Percentiles rank a stretch among this genome's conserved stretches.
phyloP scores from a whole-genome alignment of 208 protist genomes.

The Porcisia hertigi region DNA sequence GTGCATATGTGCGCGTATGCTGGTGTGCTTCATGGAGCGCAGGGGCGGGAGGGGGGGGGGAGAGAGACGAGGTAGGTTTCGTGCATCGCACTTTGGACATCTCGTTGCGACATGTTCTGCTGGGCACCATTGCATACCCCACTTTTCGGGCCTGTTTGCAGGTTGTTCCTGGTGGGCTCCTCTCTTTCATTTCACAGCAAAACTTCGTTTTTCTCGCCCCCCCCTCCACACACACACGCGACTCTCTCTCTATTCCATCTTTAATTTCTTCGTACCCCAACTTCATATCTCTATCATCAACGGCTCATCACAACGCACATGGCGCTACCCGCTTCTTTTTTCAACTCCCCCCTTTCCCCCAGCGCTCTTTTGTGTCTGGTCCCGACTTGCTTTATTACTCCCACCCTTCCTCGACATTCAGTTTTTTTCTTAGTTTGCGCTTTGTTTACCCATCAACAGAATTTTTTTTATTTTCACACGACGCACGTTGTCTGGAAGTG shows the following conservation, averaged over 20 bases:
- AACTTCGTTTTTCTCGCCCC: not conserved
- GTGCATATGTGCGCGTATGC: not conserved
- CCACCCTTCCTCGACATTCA: not conserved
- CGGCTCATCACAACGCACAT: not conserved
- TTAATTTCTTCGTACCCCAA: not conserved
- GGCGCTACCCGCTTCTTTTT: not conserved
- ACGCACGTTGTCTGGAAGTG: not conserved
- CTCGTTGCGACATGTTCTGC: not conserved
- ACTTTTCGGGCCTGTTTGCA: not conserved
- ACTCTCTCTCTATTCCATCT: conserved; percentile 12
- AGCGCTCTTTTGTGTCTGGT: too few relatives aligned
- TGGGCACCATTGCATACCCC: not conserved
- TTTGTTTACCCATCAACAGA: not conserved
- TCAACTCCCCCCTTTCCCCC: not conserved
- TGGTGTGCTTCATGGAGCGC: not conserved
- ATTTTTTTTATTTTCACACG: too few relatives aligned
- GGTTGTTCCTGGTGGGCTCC: not conserved
- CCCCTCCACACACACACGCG: not conserved
- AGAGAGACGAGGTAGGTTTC: not conserved
- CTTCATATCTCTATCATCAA: not conserved
- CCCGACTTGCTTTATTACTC: not conserved
- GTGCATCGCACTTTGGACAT: not conserved
- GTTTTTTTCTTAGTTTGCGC: not conserved
- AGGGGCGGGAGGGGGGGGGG: too few relatives aligned
- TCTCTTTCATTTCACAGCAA: not conserved